Evolutionary conservation across 2,329 filamentous ascomycete species (phyloP).

Genomic region (Colletotrichum sojae): DNA sequence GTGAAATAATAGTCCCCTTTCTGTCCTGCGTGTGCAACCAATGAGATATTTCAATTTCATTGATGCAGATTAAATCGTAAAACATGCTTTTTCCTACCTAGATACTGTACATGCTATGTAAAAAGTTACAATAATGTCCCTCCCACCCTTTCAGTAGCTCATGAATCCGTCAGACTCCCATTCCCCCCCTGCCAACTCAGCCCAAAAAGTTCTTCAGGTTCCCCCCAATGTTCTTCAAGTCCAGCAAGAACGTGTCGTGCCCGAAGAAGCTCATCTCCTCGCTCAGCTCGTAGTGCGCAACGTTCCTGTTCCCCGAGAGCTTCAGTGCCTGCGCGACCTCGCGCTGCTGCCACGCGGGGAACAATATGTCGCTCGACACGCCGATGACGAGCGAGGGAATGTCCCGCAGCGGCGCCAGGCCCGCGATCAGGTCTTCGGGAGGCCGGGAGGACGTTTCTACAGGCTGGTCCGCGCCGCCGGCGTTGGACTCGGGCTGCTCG

Average conservation of each 20-base stretch:
- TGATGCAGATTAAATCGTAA: neutral
- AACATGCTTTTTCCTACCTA: slow-evolving; percentile 12
- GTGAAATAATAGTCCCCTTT: too few relatives aligned
- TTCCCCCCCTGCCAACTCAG: slow-evolving; percentile 50
- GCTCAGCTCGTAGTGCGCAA: slow-evolving; percentile 91
- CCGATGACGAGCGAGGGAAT: slow-evolving; percentile 92
- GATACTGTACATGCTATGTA: slow-evolving; percentile 15
- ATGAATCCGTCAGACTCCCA: neutral
- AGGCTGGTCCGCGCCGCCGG: slow-evolving; percentile 51
- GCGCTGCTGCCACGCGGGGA: slow-evolving; percentile 97
- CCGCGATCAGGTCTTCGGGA: slow-evolving; percentile 84
- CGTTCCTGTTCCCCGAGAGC: slow-evolving; percentile 81
- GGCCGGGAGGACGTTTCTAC: slow-evolving; percentile 63
- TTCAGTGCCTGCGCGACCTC: slow-evolving; percentile 90
- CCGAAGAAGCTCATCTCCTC: slow-evolving; percentile 96
- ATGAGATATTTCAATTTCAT: too few relatives aligned
- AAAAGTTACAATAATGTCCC: neutral
- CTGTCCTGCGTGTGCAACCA: too few relatives aligned
- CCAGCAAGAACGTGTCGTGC: slow-evolving; percentile 95
- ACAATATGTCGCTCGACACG: slow-evolving; percentile 95
- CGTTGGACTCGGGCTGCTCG: slow-evolving; percentile 75
- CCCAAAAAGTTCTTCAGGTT: slow-evolving; percentile 84
- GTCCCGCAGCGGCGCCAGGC: slow-evolving; percentile 78
- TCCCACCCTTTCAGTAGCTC: neutral
- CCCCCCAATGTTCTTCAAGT: slow-evolving; percentile 92